Percentiles rank a stretch among this genome's conserved stretches.
Evolutionary conservation across 805 yeast species (phyloP).

Genomic region (Metschnikowia henanensis): DNA sequence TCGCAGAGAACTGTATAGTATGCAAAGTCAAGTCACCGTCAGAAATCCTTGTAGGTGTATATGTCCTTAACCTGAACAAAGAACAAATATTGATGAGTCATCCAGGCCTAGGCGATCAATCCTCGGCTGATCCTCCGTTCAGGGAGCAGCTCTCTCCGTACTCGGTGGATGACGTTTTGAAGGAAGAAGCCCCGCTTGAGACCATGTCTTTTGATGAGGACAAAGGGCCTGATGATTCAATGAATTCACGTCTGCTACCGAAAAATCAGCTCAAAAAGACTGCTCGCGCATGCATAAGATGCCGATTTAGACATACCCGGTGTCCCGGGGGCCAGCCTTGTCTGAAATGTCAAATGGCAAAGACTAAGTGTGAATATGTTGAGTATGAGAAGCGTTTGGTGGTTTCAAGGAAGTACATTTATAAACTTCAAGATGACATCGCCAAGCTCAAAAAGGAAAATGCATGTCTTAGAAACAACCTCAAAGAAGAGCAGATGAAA

Average conservation of each 20-base stretch:
- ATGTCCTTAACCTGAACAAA: not conserved
- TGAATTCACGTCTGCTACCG: slow-evolving; percentile 3
- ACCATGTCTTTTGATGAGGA: slow-evolving; percentile 9
- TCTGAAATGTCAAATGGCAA: slow-evolving; percentile 55
- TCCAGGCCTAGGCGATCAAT: not conserved
- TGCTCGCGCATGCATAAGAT: slow-evolving; percentile 56
- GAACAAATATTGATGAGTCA: not conserved
- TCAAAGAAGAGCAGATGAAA: slow-evolving; percentile 30
- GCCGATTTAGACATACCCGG: slow-evolving; percentile 69
- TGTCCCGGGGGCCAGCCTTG: slow-evolving; percentile 83
- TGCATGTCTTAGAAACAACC: slow-evolving; percentile 49
- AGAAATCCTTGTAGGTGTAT: not conserved
- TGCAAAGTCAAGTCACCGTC: not conserved
- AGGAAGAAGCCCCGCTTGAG: slow-evolving; percentile 3
- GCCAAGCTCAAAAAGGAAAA: slow-evolving; percentile 66
- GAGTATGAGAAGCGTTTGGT: slow-evolving; percentile 74
- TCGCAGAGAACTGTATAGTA: slow-evolving; percentile 7
- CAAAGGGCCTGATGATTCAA: slow-evolving; percentile 2
- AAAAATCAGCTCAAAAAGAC: slow-evolving; percentile 28
- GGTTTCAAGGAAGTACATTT: slow-evolving; percentile 68
- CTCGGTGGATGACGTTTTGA: not conserved
- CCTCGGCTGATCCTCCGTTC: not conserved
- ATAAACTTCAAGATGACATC: slow-evolving; percentile 66
- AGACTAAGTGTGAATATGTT: slow-evolving; percentile 63
- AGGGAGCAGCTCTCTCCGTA: not conserved